Conservation (phyloP, 768 basidiomycete genomes). For the Boletus tomentosulus region DNA sequence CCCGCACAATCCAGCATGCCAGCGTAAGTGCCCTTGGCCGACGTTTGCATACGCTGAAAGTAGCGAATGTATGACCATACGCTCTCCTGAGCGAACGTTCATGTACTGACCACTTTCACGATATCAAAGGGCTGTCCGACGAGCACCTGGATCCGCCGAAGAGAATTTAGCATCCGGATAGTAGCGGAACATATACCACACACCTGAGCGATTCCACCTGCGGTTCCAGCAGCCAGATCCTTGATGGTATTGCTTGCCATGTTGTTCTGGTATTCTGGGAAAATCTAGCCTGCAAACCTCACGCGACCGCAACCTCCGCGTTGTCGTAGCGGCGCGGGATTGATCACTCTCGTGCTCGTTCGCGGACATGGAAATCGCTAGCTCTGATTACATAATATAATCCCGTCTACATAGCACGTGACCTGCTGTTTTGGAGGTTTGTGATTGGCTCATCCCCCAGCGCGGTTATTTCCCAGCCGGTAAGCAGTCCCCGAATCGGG, state of each 20-base stretch:
- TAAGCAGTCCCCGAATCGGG: constrained; percentile 8
- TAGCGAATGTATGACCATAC: constrained; percentile 1
- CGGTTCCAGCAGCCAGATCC: constrained; percentile 86
- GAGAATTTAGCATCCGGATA: constrained; percentile 1
- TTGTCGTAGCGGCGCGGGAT: constrained; percentile 1
- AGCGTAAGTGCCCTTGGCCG: constrained; percentile 81
- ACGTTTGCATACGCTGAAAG: constrained; percentile 86
- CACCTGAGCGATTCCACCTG: constrained; percentile 88
- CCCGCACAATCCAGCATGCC: constrained; percentile 88
- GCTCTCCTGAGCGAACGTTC: neutral
- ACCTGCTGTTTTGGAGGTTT: constrained; percentile 2
- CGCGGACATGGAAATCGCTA: constrained; percentile 18
- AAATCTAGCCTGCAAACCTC: neutral
- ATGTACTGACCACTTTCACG: constrained; percentile 81
- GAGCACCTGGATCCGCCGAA: constrained; percentile 52
- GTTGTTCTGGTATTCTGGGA: constrained; percentile 10
- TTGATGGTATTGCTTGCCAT: constrained; percentile 61
- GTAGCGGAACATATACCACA: constrained; percentile 2
- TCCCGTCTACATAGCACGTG: constrained; percentile 13
- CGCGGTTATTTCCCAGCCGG: constrained; percentile 1
- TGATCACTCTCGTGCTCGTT: constrained; percentile 6
- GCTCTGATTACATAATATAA: constrained; percentile 2
- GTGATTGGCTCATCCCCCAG: neutral
- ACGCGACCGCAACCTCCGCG: neutral
- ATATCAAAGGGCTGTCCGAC: constrained; percentile 97